phyloP scores from a whole-genome alignment of 1,284 basidiomycete species.

The Ustilago trichophora region DNA sequence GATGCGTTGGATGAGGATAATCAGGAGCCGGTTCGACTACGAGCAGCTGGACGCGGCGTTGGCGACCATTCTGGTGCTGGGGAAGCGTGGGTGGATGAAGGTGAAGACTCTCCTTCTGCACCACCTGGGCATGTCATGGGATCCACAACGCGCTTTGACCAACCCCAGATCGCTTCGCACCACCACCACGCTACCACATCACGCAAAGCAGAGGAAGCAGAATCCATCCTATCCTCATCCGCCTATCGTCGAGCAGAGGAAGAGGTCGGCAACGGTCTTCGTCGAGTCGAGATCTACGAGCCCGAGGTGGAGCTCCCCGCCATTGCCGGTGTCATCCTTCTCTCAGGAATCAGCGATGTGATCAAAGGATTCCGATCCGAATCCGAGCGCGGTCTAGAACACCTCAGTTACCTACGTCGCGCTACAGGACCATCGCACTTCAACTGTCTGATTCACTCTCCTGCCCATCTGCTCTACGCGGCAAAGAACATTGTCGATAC shows the following conservation, averaged over 20 bases:
- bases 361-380: slow-evolving; percentile 67
- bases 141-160: slow-evolving; percentile 18
- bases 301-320: slow-evolving; percentile 64
- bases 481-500: slow-evolving; percentile 67
- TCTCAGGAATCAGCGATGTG: slow-evolving; percentile 67
- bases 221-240: slow-evolving; percentile 21
- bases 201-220: slow-evolving; percentile 36
- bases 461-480: slow-evolving; percentile 67
- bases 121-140: slow-evolving; percentile 47
- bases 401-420: slow-evolving; percentile 66
- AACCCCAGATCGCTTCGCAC: background rate
- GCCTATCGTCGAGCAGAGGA: slow-evolving; percentile 45
- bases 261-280: slow-evolving; percentile 59
- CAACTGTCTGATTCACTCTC: slow-evolving; percentile 67
- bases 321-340: slow-evolving; percentile 66
- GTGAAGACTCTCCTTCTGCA: slow-evolving; percentile 2
- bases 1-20: slow-evolving; percentile 31
- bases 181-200: slow-evolving; percentile 1
- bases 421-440: slow-evolving; percentile 66
- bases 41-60: too few relatives aligned
- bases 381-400: slow-evolving; percentile 66
- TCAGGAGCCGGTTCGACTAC: slow-evolving; percentile 20
- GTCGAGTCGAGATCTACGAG: slow-evolving; percentile 65
- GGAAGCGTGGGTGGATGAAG: slow-evolving; percentile 56
- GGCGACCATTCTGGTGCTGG: too few relatives aligned